Evolutionary conservation across 2,329 filamentous ascomycete species (phyloP).

Genomic region (Tympanopsis confertula): DNA sequence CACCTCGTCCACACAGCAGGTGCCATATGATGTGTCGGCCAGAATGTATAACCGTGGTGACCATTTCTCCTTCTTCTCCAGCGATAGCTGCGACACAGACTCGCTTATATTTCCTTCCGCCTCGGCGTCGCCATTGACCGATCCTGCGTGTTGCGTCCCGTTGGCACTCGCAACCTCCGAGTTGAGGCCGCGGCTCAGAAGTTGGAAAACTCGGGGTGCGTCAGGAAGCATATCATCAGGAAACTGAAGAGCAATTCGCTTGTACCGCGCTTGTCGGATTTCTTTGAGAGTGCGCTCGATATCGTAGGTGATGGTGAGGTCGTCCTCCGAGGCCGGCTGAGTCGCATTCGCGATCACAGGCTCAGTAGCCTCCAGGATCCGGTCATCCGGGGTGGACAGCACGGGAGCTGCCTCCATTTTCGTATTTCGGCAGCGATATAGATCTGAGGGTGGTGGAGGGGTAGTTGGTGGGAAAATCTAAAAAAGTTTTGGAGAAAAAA

Average conservation of each 20-base stretch:
- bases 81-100: background rate
- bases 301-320: constrained; percentile 71
- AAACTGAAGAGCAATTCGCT: constrained; percentile 80
- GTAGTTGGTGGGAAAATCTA: background rate
- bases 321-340: constrained; percentile 37
- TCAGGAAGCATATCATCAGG: constrained; percentile 86
- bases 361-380: background rate
- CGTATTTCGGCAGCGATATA: background rate
- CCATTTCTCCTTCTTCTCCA: background rate
- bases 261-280: constrained; percentile 62
- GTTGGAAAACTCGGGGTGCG: constrained; percentile 66
- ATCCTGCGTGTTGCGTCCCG: constrained; percentile 5
- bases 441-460: background rate
- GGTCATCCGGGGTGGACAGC: background rate
- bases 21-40: constrained; percentile 90
- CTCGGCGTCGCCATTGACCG: background rate
- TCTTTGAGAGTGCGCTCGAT: constrained; percentile 68
- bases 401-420: background rate
- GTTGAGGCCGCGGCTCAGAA: constrained; percentile 25
- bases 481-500: background rate
- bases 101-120: background rate
- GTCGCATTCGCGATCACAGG: background rate
- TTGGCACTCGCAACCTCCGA: constrained; percentile 13
- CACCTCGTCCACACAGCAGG: constrained; percentile 94
- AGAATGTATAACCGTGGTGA: constrained; percentile 64